Evolutionary conservation across 139 green algal genomes (phyloP).

Genomic region (Coelastrella sp.): DNA sequence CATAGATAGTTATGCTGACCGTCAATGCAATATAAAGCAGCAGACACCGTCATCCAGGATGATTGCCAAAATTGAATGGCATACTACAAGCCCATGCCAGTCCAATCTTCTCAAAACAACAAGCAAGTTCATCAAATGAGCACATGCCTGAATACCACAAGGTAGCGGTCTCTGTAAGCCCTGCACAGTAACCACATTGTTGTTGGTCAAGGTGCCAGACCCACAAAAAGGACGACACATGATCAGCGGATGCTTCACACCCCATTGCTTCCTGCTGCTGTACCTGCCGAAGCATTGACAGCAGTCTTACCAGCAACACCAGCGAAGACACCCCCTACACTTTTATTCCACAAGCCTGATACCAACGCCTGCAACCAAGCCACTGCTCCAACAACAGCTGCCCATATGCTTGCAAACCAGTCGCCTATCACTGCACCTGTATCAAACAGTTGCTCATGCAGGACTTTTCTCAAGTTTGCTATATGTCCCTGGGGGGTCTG

Average conservation of each 20-base stretch:
- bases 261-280: neutral
- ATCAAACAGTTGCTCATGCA: constrained; percentile 46
- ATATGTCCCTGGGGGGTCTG: neutral
- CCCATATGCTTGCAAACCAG: constrained; percentile 36
- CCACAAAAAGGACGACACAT: too few relatives aligned
- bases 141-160: too few relatives aligned
- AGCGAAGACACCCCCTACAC: neutral
- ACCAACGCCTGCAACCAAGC: neutral
- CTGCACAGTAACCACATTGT: neutral
- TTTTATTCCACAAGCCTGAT: neutral
- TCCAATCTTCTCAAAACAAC: too few relatives aligned
- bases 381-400: constrained; percentile 16
- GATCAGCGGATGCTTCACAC: neutral
- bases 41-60: too few relatives aligned
- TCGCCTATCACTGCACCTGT: constrained; percentile 10
- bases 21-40: too few relatives aligned
- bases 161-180: too few relatives aligned
- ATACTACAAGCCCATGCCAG: too few relatives aligned
- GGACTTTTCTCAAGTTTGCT: constrained; percentile 23
- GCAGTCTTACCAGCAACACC: neutral
- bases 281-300: too few relatives aligned
- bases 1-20: too few relatives aligned
- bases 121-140: too few relatives aligned
- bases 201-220: too few relatives aligned
- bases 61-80: too few relatives aligned